Conservation (phyloP, 805 yeast genomes). For the Kodamaea neixiangensis region DNA sequence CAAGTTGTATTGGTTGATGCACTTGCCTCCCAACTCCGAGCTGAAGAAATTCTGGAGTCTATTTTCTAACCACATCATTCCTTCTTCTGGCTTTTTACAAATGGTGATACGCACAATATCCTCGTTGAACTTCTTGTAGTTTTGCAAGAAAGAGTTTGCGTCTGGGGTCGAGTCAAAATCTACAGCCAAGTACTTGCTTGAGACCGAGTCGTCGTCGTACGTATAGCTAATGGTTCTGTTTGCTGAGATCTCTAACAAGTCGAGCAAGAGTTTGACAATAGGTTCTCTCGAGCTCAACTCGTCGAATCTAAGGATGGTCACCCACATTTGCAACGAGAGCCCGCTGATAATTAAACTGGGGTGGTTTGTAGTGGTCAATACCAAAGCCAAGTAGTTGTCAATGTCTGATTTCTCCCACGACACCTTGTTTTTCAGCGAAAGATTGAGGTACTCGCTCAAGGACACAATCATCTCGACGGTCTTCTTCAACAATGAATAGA, state of each 20-base stretch:
- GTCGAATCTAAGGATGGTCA: slow-evolving; percentile 80
- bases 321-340: slow-evolving; percentile 91
- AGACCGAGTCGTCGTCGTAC: slow-evolving; percentile 62
- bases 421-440: slow-evolving; percentile 41
- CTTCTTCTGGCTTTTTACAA: slow-evolving; percentile 81
- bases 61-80: slow-evolving; percentile 78
- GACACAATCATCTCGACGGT: slow-evolving; percentile 92
- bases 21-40: slow-evolving; percentile 64
- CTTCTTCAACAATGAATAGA: slow-evolving; percentile 82
- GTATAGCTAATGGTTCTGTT: slow-evolving; percentile 75
- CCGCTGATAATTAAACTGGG: slow-evolving; percentile 90
- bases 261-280: slow-evolving; percentile 60
- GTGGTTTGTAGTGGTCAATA: slow-evolving; percentile 78
- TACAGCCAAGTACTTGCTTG: slow-evolving; percentile 68
- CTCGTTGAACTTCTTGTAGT: slow-evolving; percentile 81
- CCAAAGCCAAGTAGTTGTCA: slow-evolving; percentile 67
- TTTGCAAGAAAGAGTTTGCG: slow-evolving; percentile 68
- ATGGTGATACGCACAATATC: slow-evolving; percentile 87
- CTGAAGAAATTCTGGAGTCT: slow-evolving; percentile 73
- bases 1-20: slow-evolving; percentile 55
- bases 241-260: slow-evolving; percentile 72
- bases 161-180: slow-evolving; percentile 92
- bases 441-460: slow-evolving; percentile 73
- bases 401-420: slow-evolving; percentile 62
- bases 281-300: slow-evolving; percentile 61